Evolutionary conservation across 2,329 filamentous ascomycete species (phyloP).

Genomic region (Hymenoscyphus scutula): DNA sequence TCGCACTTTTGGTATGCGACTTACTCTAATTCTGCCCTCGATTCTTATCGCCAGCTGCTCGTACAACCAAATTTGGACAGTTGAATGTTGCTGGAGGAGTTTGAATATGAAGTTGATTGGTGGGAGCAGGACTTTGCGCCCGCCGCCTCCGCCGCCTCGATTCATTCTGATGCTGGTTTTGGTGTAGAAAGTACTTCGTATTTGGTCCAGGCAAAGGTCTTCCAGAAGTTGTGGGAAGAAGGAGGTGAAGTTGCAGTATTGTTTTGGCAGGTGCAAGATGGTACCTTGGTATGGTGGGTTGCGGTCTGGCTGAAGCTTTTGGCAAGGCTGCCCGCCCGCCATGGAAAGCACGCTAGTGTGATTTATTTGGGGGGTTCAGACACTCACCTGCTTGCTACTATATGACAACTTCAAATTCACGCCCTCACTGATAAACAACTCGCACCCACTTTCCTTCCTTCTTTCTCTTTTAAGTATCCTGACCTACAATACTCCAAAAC

Average conservation of each 20-base stretch:
- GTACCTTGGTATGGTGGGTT: slow-evolving; percentile 1
- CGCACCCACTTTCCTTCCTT: slow-evolving; percentile 6
- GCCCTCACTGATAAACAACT: too few species aligned
- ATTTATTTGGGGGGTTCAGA: slow-evolving; percentile 14
- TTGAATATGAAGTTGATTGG: slow-evolving; percentile 93
- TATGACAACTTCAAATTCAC: slow-evolving; percentile 12
- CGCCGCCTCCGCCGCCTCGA: slow-evolving; percentile 39
- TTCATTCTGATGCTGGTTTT: slow-evolving; percentile 32
- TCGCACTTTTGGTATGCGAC: slow-evolving; percentile 33
- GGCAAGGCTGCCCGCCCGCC: slow-evolving; percentile 14
- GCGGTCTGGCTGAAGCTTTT: slow-evolving; percentile 10
- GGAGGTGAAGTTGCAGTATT: neutral
- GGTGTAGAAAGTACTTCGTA: neutral
- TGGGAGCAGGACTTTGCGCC: slow-evolving; percentile 67
- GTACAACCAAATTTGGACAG: slow-evolving; percentile 93
- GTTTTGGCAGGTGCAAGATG: neutral
- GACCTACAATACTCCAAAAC: too few species aligned
- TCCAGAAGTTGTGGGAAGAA: neutral
- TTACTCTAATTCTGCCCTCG: slow-evolving; percentile 90
- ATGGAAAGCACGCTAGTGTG: slow-evolving; percentile 16
- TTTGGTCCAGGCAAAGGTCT: neutral
- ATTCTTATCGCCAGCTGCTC: slow-evolving; percentile 93
- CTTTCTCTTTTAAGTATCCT: slow-evolving; percentile 1
- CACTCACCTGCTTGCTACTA: slow-evolving; percentile 6
- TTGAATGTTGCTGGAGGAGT: slow-evolving; percentile 72